Evolutionary conservation across 495 filamentous ascomycete species (phyloP).

Genomic region (Talaromyces adpressus): DNA sequence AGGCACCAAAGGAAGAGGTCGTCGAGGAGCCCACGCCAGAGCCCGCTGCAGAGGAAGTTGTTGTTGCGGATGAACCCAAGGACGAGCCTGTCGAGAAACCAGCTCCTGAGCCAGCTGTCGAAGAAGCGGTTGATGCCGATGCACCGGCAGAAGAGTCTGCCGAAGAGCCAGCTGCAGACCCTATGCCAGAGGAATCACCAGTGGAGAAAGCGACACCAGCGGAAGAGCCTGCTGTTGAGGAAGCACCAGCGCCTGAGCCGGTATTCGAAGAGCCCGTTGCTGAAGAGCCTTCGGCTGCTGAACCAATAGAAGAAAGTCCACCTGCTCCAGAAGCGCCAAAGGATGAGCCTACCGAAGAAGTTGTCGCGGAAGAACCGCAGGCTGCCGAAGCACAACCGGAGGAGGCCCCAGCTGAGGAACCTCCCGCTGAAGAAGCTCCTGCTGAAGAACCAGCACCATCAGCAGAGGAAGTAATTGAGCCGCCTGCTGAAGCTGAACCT

Average conservation of each 20-base stretch:
- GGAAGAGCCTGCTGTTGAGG: conserved; percentile 5
- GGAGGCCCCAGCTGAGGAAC: neutral
- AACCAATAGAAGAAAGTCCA: neutral
- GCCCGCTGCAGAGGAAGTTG: neutral
- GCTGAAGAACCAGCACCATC: neutral
- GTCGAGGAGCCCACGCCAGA: neutral
- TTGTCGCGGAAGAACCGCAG: conserved; percentile 3
- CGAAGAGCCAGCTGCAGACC: conserved; percentile 9
- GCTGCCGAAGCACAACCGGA: neutral
- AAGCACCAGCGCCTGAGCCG: neutral
- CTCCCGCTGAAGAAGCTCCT: neutral
- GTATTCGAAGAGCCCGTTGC: conserved; percentile 9
- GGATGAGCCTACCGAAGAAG: conserved; percentile 11
- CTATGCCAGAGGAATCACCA: neutral
- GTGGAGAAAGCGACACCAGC: conserved; percentile 2
- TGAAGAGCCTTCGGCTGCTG: neutral
- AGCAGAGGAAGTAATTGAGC: neutral
- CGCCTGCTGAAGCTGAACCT: neutral
- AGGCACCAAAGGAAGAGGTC: neutral
- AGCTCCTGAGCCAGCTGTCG: neutral
- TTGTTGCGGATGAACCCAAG: conserved; percentile 8
- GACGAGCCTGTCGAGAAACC: conserved; percentile 10
- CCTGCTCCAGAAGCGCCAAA: conserved; percentile 5
- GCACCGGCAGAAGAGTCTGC: conserved; percentile 1
- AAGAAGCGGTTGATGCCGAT: conserved; percentile 1